Evolutionary conservation across 768 basidiomycete species (phyloP).

Genomic region (Pulveroboletus sp.): DNA sequence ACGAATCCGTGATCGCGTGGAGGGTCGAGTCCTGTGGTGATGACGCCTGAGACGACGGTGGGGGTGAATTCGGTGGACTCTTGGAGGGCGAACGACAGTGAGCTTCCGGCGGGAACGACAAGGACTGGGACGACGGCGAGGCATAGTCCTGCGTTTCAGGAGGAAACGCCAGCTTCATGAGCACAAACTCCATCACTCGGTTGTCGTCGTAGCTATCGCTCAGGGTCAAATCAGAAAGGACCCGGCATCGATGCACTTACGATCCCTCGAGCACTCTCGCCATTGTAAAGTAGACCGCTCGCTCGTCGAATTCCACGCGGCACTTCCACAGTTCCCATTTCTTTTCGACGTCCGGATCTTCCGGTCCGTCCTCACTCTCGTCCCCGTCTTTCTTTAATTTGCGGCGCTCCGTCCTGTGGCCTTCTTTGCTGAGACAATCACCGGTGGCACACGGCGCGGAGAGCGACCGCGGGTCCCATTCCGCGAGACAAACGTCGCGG

Average conservation of each 20-base stretch:
- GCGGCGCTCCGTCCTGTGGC: constrained; percentile 2
- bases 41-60: constrained; percentile 25
- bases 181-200: constrained; percentile 64
- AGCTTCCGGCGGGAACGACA: constrained; percentile 13
- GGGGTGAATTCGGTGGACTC: constrained; percentile 27
- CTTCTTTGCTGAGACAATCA: constrained; percentile 11
- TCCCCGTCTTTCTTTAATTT: constrained; percentile 9
- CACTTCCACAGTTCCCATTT: constrained; percentile 78
- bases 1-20: constrained; percentile 8
- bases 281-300: constrained; percentile 73
- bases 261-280: constrained; percentile 53
- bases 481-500: constrained; percentile 54
- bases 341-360: constrained; percentile 23
- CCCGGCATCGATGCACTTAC: constrained; percentile 33
- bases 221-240: constrained; percentile 1
- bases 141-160: constrained; percentile 39
- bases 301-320: constrained; percentile 67
- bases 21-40: constrained; percentile 26
- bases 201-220: constrained; percentile 50
- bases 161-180: constrained; percentile 64
- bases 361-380: constrained; percentile 11
- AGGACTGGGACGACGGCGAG: constrained; percentile 15
- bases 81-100: constrained; percentile 20
- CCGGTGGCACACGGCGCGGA: not conserved
- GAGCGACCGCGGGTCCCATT: constrained; percentile 56